Evolutionary conservation across 176 grass and related monocot species (phyloP), one percentile per base, ranked within the genome.

Genomic region (Bolboschoenus planiculmis): DNA sequence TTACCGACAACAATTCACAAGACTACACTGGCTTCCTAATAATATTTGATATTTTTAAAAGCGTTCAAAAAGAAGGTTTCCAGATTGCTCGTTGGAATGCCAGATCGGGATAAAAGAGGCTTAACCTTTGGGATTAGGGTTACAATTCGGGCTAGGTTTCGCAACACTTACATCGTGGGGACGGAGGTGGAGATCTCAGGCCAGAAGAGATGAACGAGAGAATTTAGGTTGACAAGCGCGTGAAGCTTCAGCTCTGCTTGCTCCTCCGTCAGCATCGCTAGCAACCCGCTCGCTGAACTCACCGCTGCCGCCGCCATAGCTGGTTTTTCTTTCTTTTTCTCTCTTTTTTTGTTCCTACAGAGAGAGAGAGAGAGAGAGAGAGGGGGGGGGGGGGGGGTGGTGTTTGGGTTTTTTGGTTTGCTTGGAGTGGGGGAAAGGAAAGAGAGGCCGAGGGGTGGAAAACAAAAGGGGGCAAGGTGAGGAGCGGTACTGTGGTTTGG

Each of bases 121-220:
- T 33, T 3, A 60, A 63, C 33, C 7, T 31, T 46, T 27, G 34
- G 33, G 27, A 0, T n/a, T 59, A 40, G 21, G 29, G 54, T 31
- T 85, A 78, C 33, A 70, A 35, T 85, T 64, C 62, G 78, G 20
- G 24, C 48, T 60, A 59, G 64, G 48, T 53, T 27, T 0, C 1
- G 20, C 7, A 8, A 43, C n/a, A 10, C 97, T 93, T 87, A 96
- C 97, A 99, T 96, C 63, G 87, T 84, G 31, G 93, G 97, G 10
- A 99, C 91, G 85, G 89, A 91, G 83, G 97, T 96, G 88, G 97
- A 99, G 91, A 99, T 99, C 93, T 99, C 97, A n/a, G 91, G 91
- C 91, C 93, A 99, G 87, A 93, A 93, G 89, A 95, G 97, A 80
- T 93, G 97, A 76, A 96, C 97, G 59, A 93, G 84, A 55, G 89